These are phyloP conservation scores for Neonectria sp. DNA, from an alignment of 2,329 filamentous ascomycete genomes.

Conservation along the genomic window DNA sequence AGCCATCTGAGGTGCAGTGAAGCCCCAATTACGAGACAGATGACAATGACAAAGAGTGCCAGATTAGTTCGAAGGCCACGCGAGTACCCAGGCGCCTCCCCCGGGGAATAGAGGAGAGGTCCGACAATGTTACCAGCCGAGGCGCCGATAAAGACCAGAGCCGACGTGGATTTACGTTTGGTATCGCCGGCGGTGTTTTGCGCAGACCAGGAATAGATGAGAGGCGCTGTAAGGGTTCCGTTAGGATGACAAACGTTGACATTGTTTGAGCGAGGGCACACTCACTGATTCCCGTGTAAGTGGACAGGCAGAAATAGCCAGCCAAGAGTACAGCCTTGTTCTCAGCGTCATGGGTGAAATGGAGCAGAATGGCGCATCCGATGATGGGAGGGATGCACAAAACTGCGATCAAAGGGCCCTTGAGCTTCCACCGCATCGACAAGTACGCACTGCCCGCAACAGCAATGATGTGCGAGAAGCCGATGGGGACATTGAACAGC, in stretches of 20 bases:
- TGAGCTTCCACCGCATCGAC: conserved; percentile 69
- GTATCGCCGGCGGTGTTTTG: conserved; percentile 79
- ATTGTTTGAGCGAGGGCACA: conserved; percentile 42
- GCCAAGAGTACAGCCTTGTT: conserved; percentile 67
- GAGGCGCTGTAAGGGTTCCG: conserved; percentile 56
- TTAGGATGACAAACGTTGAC: conserved; percentile 33
- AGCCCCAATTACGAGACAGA: conserved; percentile 62
- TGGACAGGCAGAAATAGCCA: conserved; percentile 72
- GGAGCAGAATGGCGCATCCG: conserved; percentile 69
- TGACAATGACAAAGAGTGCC: conserved; percentile 72
- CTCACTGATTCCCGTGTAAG: conserved; percentile 64
- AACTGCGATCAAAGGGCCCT: conserved; percentile 68
- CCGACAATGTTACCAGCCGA: conserved; percentile 78
- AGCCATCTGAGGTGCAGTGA: conserved; percentile 65
- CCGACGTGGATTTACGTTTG: conserved; percentile 77
- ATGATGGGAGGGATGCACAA: conserved; percentile 71
- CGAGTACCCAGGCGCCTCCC: conserved; percentile 56
- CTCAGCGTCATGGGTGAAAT: conserved; percentile 60
- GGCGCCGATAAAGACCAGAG: conserved; percentile 75
- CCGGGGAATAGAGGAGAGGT: conserved; percentile 74
- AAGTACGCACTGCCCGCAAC: conserved; percentile 71
- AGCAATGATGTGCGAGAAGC: conserved; percentile 71
- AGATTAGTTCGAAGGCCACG: conserved; percentile 73
- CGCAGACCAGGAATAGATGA: conserved; percentile 73
- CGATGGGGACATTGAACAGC: conserved; percentile 73